Base-by-base conservation (phyloP, 257 asterid genomes). In the Salvia rosmarinus region DNA sequence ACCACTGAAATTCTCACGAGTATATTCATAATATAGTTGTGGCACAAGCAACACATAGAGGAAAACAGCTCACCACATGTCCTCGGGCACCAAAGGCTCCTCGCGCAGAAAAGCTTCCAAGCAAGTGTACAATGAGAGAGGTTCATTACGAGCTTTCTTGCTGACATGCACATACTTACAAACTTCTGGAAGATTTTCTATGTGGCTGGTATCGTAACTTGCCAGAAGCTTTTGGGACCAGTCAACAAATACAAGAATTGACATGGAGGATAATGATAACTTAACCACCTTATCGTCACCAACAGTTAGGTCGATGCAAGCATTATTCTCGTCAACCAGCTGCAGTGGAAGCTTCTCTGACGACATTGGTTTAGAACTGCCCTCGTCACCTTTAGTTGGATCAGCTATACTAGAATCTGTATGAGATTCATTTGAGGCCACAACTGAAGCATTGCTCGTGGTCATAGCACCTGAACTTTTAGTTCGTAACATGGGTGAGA, bases 31-130 rank as follows among this genome's bases (percentile, higher is more conserved):
- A 43, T 23, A 13, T 47, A 32, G 39, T 8, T 32, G 34, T 44
- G 30, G 65, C 2, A 64, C 21, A 19, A 64, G 66, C 75, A 75
- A 54, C 75, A 75, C 75, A 28, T 63, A 46, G 6, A 68, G 25
- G 62, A 57, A 76, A 42, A 44, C 47, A 74, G 78, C 86, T 69
- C 75, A 95, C 99, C 99, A 95, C 99, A 95, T 95, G 79, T 95
- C 99, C 81, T 95, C 99, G 20, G 99, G 99, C 74, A 95, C 99
- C 81, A 95, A 82, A 4, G 99, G 99, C 84, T 95, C 99, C 82
- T 95, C 99, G 16, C 98, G 96, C 39, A 91, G 82, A 85, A 95
- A 95, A 68, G 97, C 94, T 84, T 95, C 99, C 85, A 95, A 79
- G 90, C 99, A 95, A 82, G 98, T 88, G 80, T 95, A 95, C 78